Evolutionary conservation across 106 monocot genomes (phyloP), one percentile per base, ranked within the genome.

Genomic region (Acorus gramineus): DNA sequence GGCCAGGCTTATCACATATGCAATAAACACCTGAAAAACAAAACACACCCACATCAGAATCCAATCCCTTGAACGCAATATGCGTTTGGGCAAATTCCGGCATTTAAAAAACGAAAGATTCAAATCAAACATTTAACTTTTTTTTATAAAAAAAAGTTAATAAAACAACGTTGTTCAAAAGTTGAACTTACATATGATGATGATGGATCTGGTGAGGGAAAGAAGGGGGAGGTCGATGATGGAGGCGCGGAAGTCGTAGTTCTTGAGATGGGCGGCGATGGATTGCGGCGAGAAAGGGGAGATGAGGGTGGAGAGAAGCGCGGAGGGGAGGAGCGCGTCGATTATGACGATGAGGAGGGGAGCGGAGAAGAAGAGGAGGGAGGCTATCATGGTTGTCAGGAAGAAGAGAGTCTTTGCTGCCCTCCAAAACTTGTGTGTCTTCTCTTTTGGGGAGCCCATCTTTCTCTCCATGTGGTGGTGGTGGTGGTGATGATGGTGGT

Each of bases 121-220:
- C 6, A 8, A 60, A 59, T 57, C 47, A 11, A 64, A 72, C 44
- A 49, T n/a, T 4, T 52, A 8, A 6, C 4, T 44, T 46, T 49
- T 46, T 10, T 42, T 52, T 3, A 48, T 10, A 42, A 44, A 8
- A 6, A 50, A 8, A 10, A 45, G n/a, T 7, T 44, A 55, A 8
- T 28, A 42, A 56, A 58, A 46, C 8, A 43, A 43, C 28, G 28
- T 28, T 28, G 0, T 28, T 28, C 28, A 56, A 50, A 8, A 45
- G 4, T 44, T 3, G 14, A 55, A 42, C 84, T 79, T 67, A 92
- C 92, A 81, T 9, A 92, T 67, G 63, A 87, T 87, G 52, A 92
- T 57, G 4, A 87, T 56, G 6, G 87, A 84, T 28, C 87, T 60
- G 45, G 75, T 54, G 46, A 65, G 44, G 61, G 92, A 92, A n/a